A percentile compares a stretch with the other conserved stretches of the same genome.
Conservation (phyloP, 225 moss, liverwort and hornwort genomes). For the Sphagnum tenellum region DNA sequence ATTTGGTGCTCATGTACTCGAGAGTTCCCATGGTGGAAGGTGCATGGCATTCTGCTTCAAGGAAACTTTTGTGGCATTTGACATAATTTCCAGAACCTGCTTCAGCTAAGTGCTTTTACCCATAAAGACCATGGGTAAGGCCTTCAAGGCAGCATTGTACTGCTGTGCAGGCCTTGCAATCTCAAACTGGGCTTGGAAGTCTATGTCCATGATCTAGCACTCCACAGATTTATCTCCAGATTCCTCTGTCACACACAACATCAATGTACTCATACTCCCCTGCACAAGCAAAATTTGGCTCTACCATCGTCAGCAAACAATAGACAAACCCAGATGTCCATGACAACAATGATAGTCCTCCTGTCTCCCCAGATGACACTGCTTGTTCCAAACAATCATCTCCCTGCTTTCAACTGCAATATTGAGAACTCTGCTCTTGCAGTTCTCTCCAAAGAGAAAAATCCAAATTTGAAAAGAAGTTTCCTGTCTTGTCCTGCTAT, state of each 20-base stretch:
- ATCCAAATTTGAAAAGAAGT: no score
- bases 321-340: no score
- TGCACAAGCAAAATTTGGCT: constrained; percentile 5
- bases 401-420: no score
- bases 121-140: constrained; percentile 61
- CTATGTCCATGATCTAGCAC: constrained; percentile 58
- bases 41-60: constrained; percentile 59
- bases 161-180: constrained; percentile 60
- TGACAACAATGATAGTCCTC: no score
- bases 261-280: constrained; percentile 77
- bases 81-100: constrained; percentile 64
- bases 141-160: constrained; percentile 42
- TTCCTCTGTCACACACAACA: constrained; percentile 23
- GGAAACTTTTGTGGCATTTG: constrained; percentile 54
- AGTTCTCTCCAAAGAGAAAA: no score
- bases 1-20: constrained; percentile 62
- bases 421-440: no score
- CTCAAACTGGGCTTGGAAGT: constrained; percentile 73
- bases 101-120: constrained; percentile 43
- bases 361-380: no score
- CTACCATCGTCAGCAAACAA: no score
- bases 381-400: no score
- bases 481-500: no score
- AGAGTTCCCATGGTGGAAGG: constrained; percentile 80
- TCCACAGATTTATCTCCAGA: constrained; percentile 6